Base-by-base conservation (phyloP, 176 grass and related monocot genomes). In the Carex pumila region DNA sequence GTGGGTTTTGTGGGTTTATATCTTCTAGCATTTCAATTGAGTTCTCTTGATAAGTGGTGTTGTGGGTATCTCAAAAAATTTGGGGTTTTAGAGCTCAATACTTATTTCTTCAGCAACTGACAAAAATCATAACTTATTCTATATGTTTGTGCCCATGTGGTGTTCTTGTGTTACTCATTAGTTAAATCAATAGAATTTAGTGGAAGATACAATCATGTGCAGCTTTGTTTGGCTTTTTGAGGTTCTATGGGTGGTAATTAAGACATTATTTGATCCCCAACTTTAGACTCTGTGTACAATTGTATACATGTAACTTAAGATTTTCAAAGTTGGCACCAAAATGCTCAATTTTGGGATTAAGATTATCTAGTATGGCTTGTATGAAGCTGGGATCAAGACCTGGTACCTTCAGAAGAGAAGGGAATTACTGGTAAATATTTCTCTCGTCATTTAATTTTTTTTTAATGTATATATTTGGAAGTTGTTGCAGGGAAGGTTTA, bases 341-440 rank as follows among this genome's bases (percentile, higher is more conserved):
- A 79, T 69, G 25, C 49, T 87, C 2, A 22, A 76, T 36, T 31
- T 60, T 72, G 84, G 66, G 55, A 88, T 53, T 45, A 58, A 61
- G 31, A 39, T 79, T 32, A 81, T 72, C 17, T 7, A 29, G 86
- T 4, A 94, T 94, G 92, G 88, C 90, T 61, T 89, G 75, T 79
- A 52, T 90, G 80, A 92, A 97, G 81, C 83, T 97, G 75, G 91
- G 92, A 85, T 90, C 94, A 39, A 94, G 88, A 61, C 56, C 86
- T 61, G 88, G 92, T 90, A 89, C 83, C 61, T 92, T 97, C 80
- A 90, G 65, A 88, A 91, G 86, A 71, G 85, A 90, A 91, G 92
- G 92, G 25, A 85, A 92, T 4, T 70, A 89, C 71, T 92, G 92
- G 92, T 97, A 97, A 18, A 85, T 63, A 73, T 4, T 80, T 87